phyloP scores from a whole-genome alignment of 2,329 filamentous ascomycete genomes.

The Botrytis paeoniae region DNA sequence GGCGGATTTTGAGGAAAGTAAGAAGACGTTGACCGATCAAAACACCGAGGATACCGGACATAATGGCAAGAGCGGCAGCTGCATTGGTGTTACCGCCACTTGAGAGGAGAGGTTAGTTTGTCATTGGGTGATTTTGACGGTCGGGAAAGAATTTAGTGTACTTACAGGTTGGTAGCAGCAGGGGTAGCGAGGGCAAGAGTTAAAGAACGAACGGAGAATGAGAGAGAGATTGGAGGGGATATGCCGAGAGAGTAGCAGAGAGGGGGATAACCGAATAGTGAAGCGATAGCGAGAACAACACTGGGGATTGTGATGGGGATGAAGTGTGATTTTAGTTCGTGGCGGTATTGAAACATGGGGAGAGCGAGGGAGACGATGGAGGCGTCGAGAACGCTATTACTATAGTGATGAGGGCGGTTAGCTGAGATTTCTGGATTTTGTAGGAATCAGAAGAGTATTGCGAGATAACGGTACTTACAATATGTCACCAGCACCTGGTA shows the following conservation, averaged over 20 bases:
- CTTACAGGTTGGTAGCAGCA: conserved; percentile 53
- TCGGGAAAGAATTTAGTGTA: conserved; percentile 39
- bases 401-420: not conserved
- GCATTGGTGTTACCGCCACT: conserved; percentile 41
- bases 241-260: conserved; percentile 56
- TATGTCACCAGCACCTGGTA: conserved; percentile 56
- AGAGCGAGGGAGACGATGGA: conserved; percentile 57
- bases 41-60: conserved; percentile 58
- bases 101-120: not conserved
- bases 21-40: conserved; percentile 52
- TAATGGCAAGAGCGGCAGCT: conserved; percentile 55
- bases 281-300: conserved; percentile 49
- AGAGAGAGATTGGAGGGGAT: conserved; percentile 48
- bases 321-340: conserved; percentile 53
- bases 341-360: conserved; percentile 59
- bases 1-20: conserved; percentile 49
- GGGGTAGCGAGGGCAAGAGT: conserved; percentile 60
- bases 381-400: conserved; percentile 51
- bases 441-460: not conserved
- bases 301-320: conserved; percentile 53
- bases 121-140: not conserved
- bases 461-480: conserved; percentile 37
- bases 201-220: conserved; percentile 55
- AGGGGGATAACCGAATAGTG: conserved; percentile 56
- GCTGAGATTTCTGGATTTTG: not conserved